Evolutionary conservation across 2,329 filamentous ascomycete genomes (phyloP).

Genomic region (Cladosporium colombiae): DNA sequence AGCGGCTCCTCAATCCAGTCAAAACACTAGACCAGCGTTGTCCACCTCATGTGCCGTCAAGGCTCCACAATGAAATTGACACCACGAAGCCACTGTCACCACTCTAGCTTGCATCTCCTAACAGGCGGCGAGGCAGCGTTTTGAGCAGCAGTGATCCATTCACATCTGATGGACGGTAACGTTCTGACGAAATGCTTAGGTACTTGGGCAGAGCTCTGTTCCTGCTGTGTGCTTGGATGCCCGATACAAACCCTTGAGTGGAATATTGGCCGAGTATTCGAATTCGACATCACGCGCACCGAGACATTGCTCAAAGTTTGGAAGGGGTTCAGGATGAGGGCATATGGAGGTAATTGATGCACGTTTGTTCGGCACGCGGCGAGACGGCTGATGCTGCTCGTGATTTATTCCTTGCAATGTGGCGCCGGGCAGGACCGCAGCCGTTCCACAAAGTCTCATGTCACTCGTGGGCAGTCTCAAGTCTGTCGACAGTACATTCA

Average conservation of each 20-base stretch:
- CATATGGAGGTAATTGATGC: neutral
- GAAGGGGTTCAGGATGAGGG: neutral
- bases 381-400: neutral
- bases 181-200: neutral
- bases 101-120: neutral
- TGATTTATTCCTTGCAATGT: neutral
- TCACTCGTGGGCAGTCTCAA: neutral
- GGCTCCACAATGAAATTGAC: neutral
- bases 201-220: neutral
- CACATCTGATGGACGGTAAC: neutral
- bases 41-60: neutral
- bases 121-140: too few relatives aligned
- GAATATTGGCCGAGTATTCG: neutral
- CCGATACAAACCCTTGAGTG: neutral
- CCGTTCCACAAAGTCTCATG: neutral
- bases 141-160: neutral
- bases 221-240: neutral
- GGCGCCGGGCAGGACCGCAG: neutral
- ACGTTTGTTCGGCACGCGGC: neutral
- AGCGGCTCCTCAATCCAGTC: neutral
- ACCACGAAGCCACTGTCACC: neutral
- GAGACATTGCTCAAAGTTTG: neutral
- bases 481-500: neutral
- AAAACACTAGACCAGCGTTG: neutral
- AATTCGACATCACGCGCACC: neutral